Base-by-base conservation (phyloP, 2,329 filamentous ascomycete species). In the Parascedosporium putredinis region DNA sequence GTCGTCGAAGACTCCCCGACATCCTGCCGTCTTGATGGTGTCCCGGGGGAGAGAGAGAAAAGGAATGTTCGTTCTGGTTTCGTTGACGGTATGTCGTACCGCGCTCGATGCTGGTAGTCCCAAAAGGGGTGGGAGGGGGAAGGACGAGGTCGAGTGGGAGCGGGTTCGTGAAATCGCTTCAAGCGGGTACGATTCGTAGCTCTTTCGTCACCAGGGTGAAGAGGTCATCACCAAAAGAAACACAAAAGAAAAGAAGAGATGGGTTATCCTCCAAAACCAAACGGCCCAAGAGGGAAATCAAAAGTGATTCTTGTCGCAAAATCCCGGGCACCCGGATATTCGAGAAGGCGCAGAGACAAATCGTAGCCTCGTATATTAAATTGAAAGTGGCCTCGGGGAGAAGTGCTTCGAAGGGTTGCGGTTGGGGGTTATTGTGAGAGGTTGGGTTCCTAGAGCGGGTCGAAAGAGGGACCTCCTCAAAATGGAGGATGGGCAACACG, bases 1-100 rank as follows among this genome's bases (percentile, higher is more conserved):
- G 23, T 40, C n/a, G 36, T 20, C 27, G 33, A 36, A 36, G 52
- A 51, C 53, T 53, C 51, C 47, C 54, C 31, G 54, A 51, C 50
- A 52, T 52, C 22, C 40, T 49, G 48, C 27, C n/a, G 36, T n/a
- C n/a, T 45, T 20, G 47, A 31, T 40, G 36, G 25, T 43, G n/a
- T 38, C 23, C 42, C 36, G 34, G 10, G 25, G 36, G 14, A 20
- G 34, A n/a, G n/a, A n/a, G n/a, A n/a, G n/a, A n/a, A n/a, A n/a
- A n/a, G n/a, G n/a, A n/a, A n/a, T n/a, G n/a, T n/a, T n/a, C n/a
- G n/a, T n/a, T n/a, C n/a, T n/a, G n/a, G n/a, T n/a, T n/a, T n/a
- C n/a, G n/a, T n/a, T n/a, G n/a, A n/a, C n/a, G n/a, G n/a, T n/a
- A n/a, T n/a, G n/a, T n/a, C n/a, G n/a, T n/a, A n/a, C n/a, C n/a